Evolutionary conservation across 1,284 basidiomycete species (phyloP).

Genomic region (Puccinia triticina): DNA sequence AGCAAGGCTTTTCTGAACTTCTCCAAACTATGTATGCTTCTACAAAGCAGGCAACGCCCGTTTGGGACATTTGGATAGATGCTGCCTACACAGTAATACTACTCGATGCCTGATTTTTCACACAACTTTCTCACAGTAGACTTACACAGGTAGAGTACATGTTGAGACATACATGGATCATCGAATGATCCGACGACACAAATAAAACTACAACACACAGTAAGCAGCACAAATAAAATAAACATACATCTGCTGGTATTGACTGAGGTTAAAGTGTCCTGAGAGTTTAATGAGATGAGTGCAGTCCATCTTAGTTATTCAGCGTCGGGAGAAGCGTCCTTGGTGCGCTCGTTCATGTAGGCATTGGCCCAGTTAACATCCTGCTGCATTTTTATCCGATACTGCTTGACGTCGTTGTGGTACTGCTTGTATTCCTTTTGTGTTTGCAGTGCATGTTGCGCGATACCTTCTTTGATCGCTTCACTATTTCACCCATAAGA

Average conservation of each 20-base stretch:
- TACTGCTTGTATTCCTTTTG: slow-evolving; percentile 6
- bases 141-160: no score
- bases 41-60: no score
- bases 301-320: not conserved
- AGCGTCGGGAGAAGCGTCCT: not conserved
- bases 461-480: not conserved
- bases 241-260: not conserved
- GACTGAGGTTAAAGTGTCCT: not conserved
- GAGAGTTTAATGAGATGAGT: not conserved
- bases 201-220: no score
- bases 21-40: no score
- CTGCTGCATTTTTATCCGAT: not conserved
- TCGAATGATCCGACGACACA: no score
- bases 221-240: no score
- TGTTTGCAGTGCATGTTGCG: not conserved
- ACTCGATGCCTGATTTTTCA: no score
- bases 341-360: not conserved
- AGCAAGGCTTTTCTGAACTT: no score
- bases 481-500: slow-evolving; percentile 17
- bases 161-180: no score
- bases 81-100: no score
- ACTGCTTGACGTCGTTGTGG: not conserved
- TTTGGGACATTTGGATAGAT: no score
- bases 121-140: no score
- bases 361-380: not conserved